These are phyloP conservation scores for Plenodomus tracheiphilus DNA, from an alignment of 2,329 filamentous ascomycete species.

Conservation along the genomic window DNA sequence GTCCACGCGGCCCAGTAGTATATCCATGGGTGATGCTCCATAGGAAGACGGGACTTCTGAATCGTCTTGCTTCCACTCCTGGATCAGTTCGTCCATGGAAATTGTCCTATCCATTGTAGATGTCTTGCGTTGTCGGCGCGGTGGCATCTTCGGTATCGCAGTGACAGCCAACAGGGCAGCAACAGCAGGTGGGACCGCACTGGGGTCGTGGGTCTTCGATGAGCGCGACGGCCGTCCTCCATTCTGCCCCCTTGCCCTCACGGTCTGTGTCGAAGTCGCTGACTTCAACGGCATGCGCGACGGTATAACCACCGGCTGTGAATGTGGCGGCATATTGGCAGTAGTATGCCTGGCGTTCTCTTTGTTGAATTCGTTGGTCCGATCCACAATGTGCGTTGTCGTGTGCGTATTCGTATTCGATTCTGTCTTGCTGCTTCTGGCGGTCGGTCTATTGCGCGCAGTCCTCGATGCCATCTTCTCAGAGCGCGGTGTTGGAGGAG, in stretches of 20 bases:
- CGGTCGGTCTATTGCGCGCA: conserved; percentile 8
- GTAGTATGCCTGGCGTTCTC: conserved; percentile 9
- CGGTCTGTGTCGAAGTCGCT: conserved; percentile 34
- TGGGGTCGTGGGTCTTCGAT: conserved; percentile 44
- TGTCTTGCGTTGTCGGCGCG: conserved; percentile 43
- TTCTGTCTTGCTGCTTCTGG: conserved; percentile 16
- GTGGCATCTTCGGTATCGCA: conserved; percentile 58
- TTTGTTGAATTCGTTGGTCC: background rate
- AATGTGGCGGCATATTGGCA: conserved; percentile 35
- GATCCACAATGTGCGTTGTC: background rate
- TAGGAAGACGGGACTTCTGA: conserved; percentile 43
- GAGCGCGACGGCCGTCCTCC: conserved; percentile 31
- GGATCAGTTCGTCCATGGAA: conserved; percentile 62
- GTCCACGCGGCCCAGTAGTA: conserved; percentile 60
- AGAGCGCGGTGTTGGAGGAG: conserved; percentile 39
- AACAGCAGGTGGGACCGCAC: conserved; percentile 57
- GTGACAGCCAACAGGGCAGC: conserved; percentile 63
- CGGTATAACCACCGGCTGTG: conserved; percentile 49
- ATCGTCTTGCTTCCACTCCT: conserved; percentile 57
- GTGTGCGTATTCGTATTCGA: background rate
- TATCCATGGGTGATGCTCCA: conserved; percentile 55
- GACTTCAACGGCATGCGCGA: conserved; percentile 36
- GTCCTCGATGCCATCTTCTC: conserved; percentile 37
- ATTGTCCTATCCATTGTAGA: conserved; percentile 48
- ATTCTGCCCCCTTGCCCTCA: conserved; percentile 37